Evolutionary conservation across 176 grass and related monocot species (phyloP).

Genomic region (Microstegium vimineum): DNA sequence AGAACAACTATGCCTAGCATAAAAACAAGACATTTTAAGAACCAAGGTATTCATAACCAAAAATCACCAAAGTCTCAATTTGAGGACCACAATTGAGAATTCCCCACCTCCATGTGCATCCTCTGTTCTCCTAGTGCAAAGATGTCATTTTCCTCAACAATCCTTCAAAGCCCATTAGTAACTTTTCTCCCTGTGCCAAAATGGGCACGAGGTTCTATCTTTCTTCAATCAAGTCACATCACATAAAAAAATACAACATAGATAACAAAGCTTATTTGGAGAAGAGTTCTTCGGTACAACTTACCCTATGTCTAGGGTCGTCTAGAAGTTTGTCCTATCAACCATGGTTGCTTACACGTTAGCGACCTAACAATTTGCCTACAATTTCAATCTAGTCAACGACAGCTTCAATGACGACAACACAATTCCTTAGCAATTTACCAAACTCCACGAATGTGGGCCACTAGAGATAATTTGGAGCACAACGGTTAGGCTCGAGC

Average conservation of each 20-base stretch:
- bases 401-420: neutral
- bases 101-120: neutral
- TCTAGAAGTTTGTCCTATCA: neutral
- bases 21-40: too few species aligned
- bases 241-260: neutral
- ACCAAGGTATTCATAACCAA: too few species aligned
- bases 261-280: neutral
- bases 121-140: neutral
- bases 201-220: neutral
- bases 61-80: too few species aligned
- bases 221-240: neutral
- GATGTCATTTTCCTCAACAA: neutral
- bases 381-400: neutral
- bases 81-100: neutral
- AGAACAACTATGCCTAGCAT: too few species aligned
- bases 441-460: neutral
- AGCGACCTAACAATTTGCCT: neutral
- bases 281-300: neutral
- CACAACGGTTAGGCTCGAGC: neutral
- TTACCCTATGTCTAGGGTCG: neutral
- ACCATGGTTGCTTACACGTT: neutral
- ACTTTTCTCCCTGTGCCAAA: neutral
- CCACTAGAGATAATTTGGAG: neutral
- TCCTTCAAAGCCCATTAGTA: neutral
- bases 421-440: neutral